Base-by-base conservation (phyloP, 495 filamentous ascomycete species). In the Penicillium bialowiezense region DNA sequence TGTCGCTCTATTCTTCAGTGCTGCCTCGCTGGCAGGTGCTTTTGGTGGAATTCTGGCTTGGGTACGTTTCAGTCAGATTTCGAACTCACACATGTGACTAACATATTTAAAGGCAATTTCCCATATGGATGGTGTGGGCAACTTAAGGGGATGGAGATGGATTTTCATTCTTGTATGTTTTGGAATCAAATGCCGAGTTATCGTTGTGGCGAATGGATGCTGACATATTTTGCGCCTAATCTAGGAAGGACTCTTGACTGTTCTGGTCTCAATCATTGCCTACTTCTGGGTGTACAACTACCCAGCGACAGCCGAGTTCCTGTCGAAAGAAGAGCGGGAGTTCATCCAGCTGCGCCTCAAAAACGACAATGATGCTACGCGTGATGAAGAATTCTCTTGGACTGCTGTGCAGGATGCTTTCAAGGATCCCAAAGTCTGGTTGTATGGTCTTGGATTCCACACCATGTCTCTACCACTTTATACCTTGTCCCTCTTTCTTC, bases 1-100 rank as follows among this genome's bases (percentile, higher is more conserved):
- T 0, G 78, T 91, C 31, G 82, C 87, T 8, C 68, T 91, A 1
- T 91, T 92, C 66, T 90, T 90, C 50, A 82, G 80, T 44, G 82
- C 84, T 10, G 85, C 86, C 1, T 84, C 85, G 5, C 67, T 91
- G 10, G 87, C 88, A 2, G 88, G 88, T 32, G 88, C 88, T 0
- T 92, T 91, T 62, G 88, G 88, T 44, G 88, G 88, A 1, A 77
- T 90, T 29, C 65, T 91, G 13, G 88, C 88, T 12, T 89, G 69
- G 73, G 68, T 67, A 28, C 41, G 59, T 54, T 5, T 47, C 34
- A 7, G 19, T 67, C 36, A 17, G 2, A n/a, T n/a, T n/a, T n/a
- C n/a, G n/a, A n/a, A n/a, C n/a, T n/a, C n/a, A n/a, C n/a, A n/a
- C n/a, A n/a, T n/a, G n/a, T n/a, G n/a, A n/a, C 56, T 51, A 34